Conservation (phyloP, 2,329 filamentous ascomycete species). For the Botrytis fabae region DNA sequence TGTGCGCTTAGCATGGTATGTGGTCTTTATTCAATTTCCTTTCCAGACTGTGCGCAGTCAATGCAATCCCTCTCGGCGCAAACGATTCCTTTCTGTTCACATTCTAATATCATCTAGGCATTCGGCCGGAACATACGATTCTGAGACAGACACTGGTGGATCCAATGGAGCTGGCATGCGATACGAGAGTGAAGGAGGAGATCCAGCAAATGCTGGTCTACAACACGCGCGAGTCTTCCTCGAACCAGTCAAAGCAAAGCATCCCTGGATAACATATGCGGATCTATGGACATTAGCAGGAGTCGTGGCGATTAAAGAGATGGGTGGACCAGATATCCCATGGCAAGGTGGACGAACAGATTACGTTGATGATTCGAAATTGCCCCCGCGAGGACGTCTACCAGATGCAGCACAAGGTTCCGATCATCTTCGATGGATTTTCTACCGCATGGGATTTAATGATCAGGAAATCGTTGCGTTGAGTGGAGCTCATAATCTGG, state of each 20-base stretch:
- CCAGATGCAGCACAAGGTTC: slow-evolving; percentile 55
- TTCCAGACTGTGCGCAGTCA: neutral
- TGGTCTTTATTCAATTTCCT: slow-evolving; percentile 17
- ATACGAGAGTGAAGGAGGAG: slow-evolving; percentile 63
- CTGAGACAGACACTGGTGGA: slow-evolving; percentile 59
- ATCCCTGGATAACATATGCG: slow-evolving; percentile 65
- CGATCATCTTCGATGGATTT: slow-evolving; percentile 56
- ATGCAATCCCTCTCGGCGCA: neutral
- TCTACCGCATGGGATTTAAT: slow-evolving; percentile 61
- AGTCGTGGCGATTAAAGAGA: slow-evolving; percentile 57
- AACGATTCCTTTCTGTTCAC: neutral
- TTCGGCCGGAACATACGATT: slow-evolving; percentile 62
- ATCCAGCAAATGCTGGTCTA: slow-evolving; percentile 64
- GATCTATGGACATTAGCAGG: slow-evolving; percentile 66
- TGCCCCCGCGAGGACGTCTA: slow-evolving; percentile 58
- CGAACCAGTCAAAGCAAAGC: slow-evolving; percentile 58
- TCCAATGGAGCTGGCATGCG: slow-evolving; percentile 67
- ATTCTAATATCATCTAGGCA: slow-evolving; percentile 48
- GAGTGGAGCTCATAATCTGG: slow-evolving; percentile 56
- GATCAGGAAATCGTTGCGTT: slow-evolving; percentile 61
- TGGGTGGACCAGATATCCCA: slow-evolving; percentile 58
- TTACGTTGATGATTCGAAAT: slow-evolving; percentile 59
- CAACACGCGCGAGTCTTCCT: slow-evolving; percentile 64
- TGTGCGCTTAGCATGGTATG: slow-evolving; percentile 62
- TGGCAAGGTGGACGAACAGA: slow-evolving; percentile 63